Conservation (phyloP, 1,284 basidiomycete genomes). For the Ganoderma multipileum region DNA sequence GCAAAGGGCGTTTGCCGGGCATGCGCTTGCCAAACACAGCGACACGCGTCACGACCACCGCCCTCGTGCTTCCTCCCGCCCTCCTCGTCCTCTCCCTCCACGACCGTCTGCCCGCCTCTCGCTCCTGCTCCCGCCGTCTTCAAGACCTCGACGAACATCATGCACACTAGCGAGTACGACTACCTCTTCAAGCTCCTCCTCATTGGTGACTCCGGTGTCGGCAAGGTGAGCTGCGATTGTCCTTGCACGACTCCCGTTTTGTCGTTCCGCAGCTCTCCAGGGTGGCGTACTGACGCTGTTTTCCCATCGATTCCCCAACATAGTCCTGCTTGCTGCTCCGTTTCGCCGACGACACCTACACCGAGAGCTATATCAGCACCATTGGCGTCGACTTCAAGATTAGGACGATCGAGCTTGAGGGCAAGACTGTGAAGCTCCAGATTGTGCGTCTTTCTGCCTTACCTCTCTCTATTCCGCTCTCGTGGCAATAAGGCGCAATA, state of each 20-base stretch:
- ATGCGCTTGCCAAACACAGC: constrained; percentile 36
- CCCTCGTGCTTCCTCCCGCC: constrained; percentile 36
- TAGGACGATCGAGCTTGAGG: constrained; percentile 98
- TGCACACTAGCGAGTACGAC: constrained; percentile 95
- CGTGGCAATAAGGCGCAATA: background rate
- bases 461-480: background rate
- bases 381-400: constrained; percentile 99
- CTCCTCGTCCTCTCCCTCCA: constrained; percentile 32
- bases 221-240: constrained; percentile 69
- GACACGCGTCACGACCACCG: constrained; percentile 47
- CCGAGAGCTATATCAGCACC: constrained; percentile 98
- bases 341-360: constrained; percentile 99
- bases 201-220: constrained; percentile 95
- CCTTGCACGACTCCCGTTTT: constrained; percentile 14
- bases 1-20: constrained; percentile 36
- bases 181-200: constrained; percentile 97
- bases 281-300: constrained; percentile 12
- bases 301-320: background rate
- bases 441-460: constrained; percentile 74
- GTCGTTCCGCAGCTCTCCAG: constrained; percentile 17
- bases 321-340: constrained; percentile 97
- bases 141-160: constrained; percentile 44
- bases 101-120: constrained; percentile 31
- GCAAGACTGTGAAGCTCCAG: constrained; percentile 99
- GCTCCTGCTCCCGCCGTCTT: constrained; percentile 26